Base-by-base conservation (phyloP, 2,329 filamentous ascomycete species). In the Escovopsis weberi region DNA sequence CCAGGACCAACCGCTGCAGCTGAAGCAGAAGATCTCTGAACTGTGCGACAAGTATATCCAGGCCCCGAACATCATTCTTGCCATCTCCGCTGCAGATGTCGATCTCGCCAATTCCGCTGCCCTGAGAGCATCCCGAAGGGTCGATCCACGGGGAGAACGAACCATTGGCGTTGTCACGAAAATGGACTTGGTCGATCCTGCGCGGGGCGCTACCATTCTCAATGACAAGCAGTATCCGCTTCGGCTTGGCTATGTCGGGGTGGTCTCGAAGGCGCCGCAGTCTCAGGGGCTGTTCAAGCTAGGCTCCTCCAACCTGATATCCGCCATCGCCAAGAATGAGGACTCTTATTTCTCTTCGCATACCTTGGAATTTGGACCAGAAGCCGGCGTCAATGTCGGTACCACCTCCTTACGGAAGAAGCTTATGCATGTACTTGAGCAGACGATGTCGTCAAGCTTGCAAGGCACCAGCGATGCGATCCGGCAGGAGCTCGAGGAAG, bases 161-260 rank as follows among this genome's bases (percentile, higher is more conserved):
- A 98, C 91, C 0, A 98, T 98, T 56, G 91, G 91, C 37, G 91
- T 98, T n/a, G 81, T 98, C 36, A 98, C 91, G 3, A 98, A 98
- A 66, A 95, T 98, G 89, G 91, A 98, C 55, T 71, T 98, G 19
- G 88, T 98, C 7, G 89, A 96, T 51, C 74, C 91, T 3, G 67
- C 70, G 7, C 78, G 89, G 45, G 91, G 88, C 28, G 74, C 77
- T 12, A 72, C 76, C 33, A 85, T 98, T 30, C 69, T 98, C 18
- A 80, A 72, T 26, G 89, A 98, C 59, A 82, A 79, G 57, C 94
- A 96, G 59, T 98, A 98, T 56, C 89, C 91, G 35, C 70, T 98
- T 28, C 76, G 91, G n/a, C 68, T 98, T 4, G 91, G 91, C 4
- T 98, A 98, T 54, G 89, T 98, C 4, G 91, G 91, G 40, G 91